Evolutionary conservation across 352 stramenopile genomes (phyloP).

Genomic region (Blastocystis sp.): DNA sequence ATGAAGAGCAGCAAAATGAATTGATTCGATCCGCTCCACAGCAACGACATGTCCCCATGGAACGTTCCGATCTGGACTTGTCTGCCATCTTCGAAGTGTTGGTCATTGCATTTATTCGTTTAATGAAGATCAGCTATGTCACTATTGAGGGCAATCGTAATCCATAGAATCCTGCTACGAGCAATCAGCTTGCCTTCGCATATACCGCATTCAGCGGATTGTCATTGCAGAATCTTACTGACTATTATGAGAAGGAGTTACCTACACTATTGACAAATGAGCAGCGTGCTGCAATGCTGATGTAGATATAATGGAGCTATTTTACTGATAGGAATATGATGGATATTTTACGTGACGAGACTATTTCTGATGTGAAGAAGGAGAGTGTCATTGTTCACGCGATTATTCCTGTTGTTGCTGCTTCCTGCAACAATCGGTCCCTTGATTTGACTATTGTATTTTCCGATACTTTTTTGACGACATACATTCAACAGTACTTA

Average conservation of each 20-base stretch:
- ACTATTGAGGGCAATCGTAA: background rate
- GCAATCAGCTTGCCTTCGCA: conserved; percentile 8
- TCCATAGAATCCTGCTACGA: background rate
- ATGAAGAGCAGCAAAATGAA: background rate
- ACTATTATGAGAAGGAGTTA: background rate
- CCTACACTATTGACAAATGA: background rate
- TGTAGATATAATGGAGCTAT: background rate
- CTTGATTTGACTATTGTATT: background rate
- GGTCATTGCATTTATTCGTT: background rate
- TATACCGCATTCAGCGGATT: background rate
- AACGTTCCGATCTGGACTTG: background rate
- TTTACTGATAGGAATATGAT: background rate
- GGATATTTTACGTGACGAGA: background rate
- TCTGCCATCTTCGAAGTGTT: background rate
- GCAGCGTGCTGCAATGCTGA: background rate
- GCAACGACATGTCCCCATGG: background rate
- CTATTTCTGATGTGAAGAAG: background rate
- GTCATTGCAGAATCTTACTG: conserved; percentile 43
- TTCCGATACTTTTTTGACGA: background rate
- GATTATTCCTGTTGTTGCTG: conserved; percentile 3
- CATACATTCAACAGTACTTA: background rate
- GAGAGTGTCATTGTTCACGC: background rate
- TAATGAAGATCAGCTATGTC: conserved; percentile 7
- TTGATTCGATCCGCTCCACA: background rate
- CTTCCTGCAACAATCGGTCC: conserved; percentile 28